Evolutionary conservation across 345 rosid species (phyloP).

Genomic region (Ceriops zippeliana): DNA sequence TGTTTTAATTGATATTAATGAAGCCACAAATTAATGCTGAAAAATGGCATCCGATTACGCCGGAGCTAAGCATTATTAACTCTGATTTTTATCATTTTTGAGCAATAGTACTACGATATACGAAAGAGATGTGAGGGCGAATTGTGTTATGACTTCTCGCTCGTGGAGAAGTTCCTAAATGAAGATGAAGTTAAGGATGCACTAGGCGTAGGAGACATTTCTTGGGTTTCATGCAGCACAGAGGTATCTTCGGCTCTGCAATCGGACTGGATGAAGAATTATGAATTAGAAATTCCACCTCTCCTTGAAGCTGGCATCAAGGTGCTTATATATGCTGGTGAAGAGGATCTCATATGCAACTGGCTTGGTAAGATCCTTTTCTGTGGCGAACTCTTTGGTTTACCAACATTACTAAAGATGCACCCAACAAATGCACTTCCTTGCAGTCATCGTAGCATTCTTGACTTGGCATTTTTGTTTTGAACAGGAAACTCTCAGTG

Average conservation of each 20-base stretch:
- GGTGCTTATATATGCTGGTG: conserved; percentile 76
- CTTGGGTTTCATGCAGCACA: conserved; percentile 67
- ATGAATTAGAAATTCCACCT: conserved; percentile 59
- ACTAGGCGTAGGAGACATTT: conserved; percentile 60
- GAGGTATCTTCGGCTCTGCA: conserved; percentile 45
- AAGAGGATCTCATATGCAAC: conserved; percentile 83
- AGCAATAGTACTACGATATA: conserved; percentile 71
- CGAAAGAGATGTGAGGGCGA: conserved; percentile 62
- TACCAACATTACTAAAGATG: no score
- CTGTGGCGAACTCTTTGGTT: background rate
- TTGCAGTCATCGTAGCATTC: background rate
- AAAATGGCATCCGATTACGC: no score
- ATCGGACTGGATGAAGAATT: conserved; percentile 75
- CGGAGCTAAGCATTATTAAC: no score
- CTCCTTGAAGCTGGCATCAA: conserved; percentile 69
- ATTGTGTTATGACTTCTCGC: conserved; percentile 73
- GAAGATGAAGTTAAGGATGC: conserved; percentile 45
- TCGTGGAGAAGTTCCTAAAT: conserved; percentile 57
- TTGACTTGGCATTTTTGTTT: background rate
- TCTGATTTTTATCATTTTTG: background rate
- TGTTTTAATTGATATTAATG: background rate
- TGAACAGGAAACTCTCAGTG: conserved; percentile 70
- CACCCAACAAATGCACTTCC: no score
- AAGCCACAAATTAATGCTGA: no score
- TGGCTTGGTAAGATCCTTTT: conserved; percentile 60